Evolutionary conservation across 2,329 filamentous ascomycete genomes (phyloP).

Genomic region (Ophiocordyceps camponoti-floridani): DNA sequence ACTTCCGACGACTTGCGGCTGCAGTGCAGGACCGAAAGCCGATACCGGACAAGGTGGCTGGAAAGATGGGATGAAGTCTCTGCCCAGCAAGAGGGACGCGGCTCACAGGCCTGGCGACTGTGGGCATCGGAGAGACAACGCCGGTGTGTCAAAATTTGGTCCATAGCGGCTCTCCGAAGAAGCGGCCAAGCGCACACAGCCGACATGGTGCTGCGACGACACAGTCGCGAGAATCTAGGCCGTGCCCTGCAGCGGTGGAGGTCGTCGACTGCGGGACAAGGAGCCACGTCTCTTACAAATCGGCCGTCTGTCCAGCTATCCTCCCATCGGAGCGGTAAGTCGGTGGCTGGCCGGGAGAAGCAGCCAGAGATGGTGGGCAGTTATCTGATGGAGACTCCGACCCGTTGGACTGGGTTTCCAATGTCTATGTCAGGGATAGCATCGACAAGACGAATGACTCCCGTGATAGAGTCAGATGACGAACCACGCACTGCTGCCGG

Average conservation of each 20-base stretch:
- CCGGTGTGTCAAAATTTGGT: slow-evolving; percentile 17
- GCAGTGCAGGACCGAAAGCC: slow-evolving; percentile 5
- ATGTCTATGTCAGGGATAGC: slow-evolving; percentile 16
- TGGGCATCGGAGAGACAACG: slow-evolving; percentile 15
- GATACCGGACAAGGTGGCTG: slow-evolving; percentile 7
- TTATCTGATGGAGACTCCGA: slow-evolving; percentile 20
- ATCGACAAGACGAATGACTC: slow-evolving; percentile 11
- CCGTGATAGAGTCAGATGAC: slow-evolving; percentile 14
- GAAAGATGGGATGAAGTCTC: slow-evolving; percentile 7
- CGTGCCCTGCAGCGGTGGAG: slow-evolving; percentile 15
- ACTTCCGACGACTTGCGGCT: slow-evolving; percentile 5
- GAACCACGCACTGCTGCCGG: slow-evolving; percentile 3
- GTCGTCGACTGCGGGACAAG: slow-evolving; percentile 4
- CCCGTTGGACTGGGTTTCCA: slow-evolving; percentile 25
- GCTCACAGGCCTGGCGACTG: slow-evolving; percentile 11
- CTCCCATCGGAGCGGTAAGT: slow-evolving; percentile 8
- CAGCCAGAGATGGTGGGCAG: slow-evolving; percentile 7
- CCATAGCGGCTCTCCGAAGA: slow-evolving; percentile 17
- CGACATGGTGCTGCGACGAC: slow-evolving; percentile 12
- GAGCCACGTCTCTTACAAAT: slow-evolving; percentile 1
- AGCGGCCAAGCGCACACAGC: slow-evolving; percentile 20
- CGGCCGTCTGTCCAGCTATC: slow-evolving; percentile 1
- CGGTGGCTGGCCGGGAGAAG: slow-evolving; percentile 8
- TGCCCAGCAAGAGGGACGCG: slow-evolving; percentile 7
- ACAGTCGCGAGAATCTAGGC: slow-evolving; percentile 13